phyloP scores from a whole-genome alignment of 2,329 filamentous ascomycete species.

The Cladobotryum mycophilum region DNA sequence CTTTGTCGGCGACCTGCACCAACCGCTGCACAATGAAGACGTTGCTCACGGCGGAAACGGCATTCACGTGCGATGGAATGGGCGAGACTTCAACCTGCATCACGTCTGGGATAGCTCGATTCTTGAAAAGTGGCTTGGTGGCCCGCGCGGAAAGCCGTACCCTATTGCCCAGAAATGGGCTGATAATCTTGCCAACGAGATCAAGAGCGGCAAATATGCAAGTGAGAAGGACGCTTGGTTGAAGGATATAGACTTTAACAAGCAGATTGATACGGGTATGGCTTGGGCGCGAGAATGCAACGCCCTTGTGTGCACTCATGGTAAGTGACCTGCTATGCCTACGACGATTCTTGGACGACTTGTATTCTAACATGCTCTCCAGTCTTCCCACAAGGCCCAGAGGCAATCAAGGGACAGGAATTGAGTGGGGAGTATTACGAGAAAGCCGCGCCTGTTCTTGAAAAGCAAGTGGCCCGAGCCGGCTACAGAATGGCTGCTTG shows the following conservation, averaged over 20 bases:
- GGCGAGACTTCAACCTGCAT: constrained; percentile 57
- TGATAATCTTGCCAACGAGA: constrained; percentile 45
- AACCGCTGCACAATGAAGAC: constrained; percentile 61
- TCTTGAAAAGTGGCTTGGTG: constrained; percentile 57
- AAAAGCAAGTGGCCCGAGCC: constrained; percentile 60
- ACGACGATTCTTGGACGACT: neutral
- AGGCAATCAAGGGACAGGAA: constrained; percentile 53
- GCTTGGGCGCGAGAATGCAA: constrained; percentile 60
- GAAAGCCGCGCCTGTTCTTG: constrained; percentile 56
- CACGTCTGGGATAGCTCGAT: constrained; percentile 69
- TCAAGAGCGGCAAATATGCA: constrained; percentile 50
- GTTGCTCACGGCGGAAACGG: constrained; percentile 61
- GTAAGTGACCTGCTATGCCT: constrained; percentile 31
- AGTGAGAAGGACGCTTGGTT: constrained; percentile 48
- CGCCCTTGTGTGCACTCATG: constrained; percentile 54
- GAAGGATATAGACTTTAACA: constrained; percentile 47
- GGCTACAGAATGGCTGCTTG: constrained; percentile 63
- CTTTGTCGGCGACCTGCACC: constrained; percentile 65
- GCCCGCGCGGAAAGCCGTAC: constrained; percentile 43
- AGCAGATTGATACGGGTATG: constrained; percentile 51
- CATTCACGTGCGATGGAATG: constrained; percentile 58
- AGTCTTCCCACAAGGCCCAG: constrained; percentile 57
- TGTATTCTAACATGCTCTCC: constrained; percentile 16
- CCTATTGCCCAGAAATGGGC: constrained; percentile 50
- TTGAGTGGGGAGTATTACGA: constrained; percentile 58